Base-by-base conservation (phyloP, 2,329 filamentous ascomycete genomes). In the Fusarium pilosicola region DNA sequence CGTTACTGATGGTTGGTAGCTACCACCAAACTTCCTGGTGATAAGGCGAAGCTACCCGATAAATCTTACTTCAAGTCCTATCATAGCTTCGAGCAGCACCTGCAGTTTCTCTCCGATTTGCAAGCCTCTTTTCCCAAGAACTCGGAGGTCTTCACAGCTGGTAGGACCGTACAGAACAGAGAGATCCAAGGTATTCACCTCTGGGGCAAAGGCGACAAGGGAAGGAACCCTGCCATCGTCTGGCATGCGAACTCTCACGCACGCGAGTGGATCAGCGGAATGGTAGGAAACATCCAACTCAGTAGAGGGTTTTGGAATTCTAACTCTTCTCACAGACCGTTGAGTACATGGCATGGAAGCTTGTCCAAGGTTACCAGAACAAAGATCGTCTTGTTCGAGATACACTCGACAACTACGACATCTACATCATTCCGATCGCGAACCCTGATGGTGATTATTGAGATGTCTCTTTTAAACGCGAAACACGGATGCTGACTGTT, bases 401-500 rank as follows among this genome's bases (percentile, higher is more conserved):
- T n/a, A 74, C 69, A 2, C 84, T 92, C 30, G 85, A 92, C 79
- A 88, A 85, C 62, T 91, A 90, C 77, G 91, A 93, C 80, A 91
- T 91, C 73, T 92, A 91, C 79, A 86, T 93, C 73, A 85, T 91
- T 68, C 89, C 90, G 7, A 81, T 91, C 30, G 88, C 90, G 22
- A 91, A 92, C 76, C 88, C 89, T 0, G 89, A 91, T 62, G 88
- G 86, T 87, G 77, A 75, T 82, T 4, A 12, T 30, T 30, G 30
- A 12, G 10, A 12, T 30, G 30, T 30, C 30, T 30, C 30, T 5
- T 30, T 13, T 5, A 1, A 30, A 30, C 4, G 3, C 26, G 0
- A 1, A 38, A 6, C 7, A 2, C 1, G 4, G 2, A 8, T 20
- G 15, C 32, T 65, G 11, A 52, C 8, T 24, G 2, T 2, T 15